These are phyloP conservation scores for Polytrichum commune DNA, from an alignment of 225 moss, liverwort and hornwort genomes.

Conservation along the genomic window DNA sequence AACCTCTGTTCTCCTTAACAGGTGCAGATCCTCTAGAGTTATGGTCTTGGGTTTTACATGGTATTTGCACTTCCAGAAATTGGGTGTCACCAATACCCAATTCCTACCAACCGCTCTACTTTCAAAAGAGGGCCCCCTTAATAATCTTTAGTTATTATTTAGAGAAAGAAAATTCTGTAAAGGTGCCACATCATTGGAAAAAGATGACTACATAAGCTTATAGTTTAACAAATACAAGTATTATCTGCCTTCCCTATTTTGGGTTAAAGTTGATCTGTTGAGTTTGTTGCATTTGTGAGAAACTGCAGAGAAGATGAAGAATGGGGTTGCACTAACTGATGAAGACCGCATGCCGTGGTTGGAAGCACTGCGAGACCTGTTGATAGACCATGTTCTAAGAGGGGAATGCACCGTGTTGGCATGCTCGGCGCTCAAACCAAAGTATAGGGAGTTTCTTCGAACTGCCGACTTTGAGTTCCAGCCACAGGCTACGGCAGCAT, in stretches of 20 bases:
- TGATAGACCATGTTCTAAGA: conserved; percentile 40
- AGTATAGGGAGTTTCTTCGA: conserved; percentile 68
- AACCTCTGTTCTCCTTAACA: background rate
- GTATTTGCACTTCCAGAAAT: too few relatives aligned
- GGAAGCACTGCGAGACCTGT: conserved; percentile 45
- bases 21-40: background rate
- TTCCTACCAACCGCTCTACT: too few relatives aligned
- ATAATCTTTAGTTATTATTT: too few relatives aligned
- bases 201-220: too few relatives aligned
- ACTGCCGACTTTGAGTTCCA: conserved; percentile 43
- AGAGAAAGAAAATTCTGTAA: too few relatives aligned
- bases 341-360: conserved; percentile 85
- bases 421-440: conserved; percentile 75
- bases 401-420: conserved; percentile 63
- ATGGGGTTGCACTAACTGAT: conserved; percentile 61
- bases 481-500: conserved; percentile 4
- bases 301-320: conserved; percentile 77
- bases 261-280: background rate
- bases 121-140: too few relatives aligned
- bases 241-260: background rate
- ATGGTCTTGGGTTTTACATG: background rate
- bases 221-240: too few relatives aligned
- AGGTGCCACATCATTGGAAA: too few relatives aligned
- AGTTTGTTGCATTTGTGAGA: background rate
- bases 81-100: too few relatives aligned